Conservation (phyloP, 2,329 filamentous ascomycete genomes). For the Phaeosphaeria sp. region DNA sequence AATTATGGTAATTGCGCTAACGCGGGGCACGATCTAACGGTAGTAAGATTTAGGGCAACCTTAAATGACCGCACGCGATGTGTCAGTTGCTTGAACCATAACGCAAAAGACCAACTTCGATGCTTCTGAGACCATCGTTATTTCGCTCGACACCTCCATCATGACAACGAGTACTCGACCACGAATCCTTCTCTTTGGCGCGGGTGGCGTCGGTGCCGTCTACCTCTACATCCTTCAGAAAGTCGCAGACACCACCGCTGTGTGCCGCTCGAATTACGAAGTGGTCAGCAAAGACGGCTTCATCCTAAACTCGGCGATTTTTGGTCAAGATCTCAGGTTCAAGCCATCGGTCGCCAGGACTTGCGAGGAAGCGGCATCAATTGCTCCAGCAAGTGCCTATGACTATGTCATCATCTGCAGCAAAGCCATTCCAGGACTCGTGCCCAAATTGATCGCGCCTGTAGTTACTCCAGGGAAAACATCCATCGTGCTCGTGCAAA, state of each 20-base stretch:
- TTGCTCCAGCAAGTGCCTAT: conserved; percentile 34
- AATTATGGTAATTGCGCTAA: not conserved
- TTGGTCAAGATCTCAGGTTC: conserved; percentile 44
- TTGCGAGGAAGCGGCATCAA: conserved; percentile 45
- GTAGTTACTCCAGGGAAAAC: conserved; percentile 53
- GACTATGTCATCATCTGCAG: conserved; percentile 58
- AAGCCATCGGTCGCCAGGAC: conserved; percentile 43
- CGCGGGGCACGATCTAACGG: not conserved
- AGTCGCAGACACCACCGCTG: conserved; percentile 50
- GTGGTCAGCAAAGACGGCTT: conserved; percentile 51
- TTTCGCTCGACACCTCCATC: not conserved
- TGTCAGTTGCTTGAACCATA: not conserved
- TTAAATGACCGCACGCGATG: not conserved
- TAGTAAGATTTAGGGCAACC: not conserved
- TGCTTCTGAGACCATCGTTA: not conserved
- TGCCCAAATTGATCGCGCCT: conserved; percentile 48
- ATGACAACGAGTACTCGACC: conserved; percentile 9
- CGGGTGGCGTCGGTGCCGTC: conserved; percentile 52
- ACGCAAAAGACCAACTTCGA: not conserved
- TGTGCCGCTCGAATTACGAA: conserved; percentile 56
- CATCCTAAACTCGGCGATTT: conserved; percentile 49
- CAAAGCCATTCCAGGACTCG: conserved; percentile 54
- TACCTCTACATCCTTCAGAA: conserved; percentile 52
- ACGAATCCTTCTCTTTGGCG: conserved; percentile 50
- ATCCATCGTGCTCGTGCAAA: conserved; percentile 66